phyloP scores from a whole-genome alignment of 139 green algal species.

The Mesotaenium endlicherianum region DNA sequence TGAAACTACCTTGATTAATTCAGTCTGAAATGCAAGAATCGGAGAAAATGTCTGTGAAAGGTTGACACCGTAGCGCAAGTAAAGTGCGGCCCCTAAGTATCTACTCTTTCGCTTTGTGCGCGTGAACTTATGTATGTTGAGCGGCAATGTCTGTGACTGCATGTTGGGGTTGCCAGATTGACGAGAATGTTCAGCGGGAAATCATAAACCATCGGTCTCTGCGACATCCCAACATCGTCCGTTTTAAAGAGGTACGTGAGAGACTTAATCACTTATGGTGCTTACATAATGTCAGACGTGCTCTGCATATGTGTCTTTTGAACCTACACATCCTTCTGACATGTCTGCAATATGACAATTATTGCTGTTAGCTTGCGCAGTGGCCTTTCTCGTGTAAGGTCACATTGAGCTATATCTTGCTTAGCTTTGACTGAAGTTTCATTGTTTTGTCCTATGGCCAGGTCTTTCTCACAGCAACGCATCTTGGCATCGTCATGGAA shows the following conservation, averaged over 20 bases:
- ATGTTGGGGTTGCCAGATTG: conserved; percentile 62
- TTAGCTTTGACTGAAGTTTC: conserved; percentile 9
- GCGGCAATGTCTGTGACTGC: too few relatives aligned
- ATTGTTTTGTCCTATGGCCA: conserved; percentile 1
- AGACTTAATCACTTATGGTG: too few relatives aligned
- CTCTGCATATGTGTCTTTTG: too few relatives aligned
- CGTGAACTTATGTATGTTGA: background rate
- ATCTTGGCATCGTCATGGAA: conserved; percentile 94
- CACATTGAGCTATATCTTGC: background rate
- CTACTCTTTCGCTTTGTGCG: background rate
- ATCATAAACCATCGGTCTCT: conserved; percentile 95
- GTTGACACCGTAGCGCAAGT: too few relatives aligned
- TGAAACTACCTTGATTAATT: too few relatives aligned
- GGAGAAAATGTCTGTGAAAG: too few relatives aligned
- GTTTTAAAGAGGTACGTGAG: conserved; percentile 66
- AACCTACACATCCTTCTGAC: too few relatives aligned
- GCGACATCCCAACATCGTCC: conserved; percentile 94
- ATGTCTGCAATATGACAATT: too few relatives aligned
- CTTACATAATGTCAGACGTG: too few relatives aligned
- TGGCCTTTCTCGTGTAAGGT: background rate
- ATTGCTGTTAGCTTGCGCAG: background rate
- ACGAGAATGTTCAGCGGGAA: conserved; percentile 97
- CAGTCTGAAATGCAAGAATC: too few relatives aligned
- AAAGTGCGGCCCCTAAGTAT: too few relatives aligned
- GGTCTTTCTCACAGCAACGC: conserved; percentile 56